These are phyloP conservation scores for Eragrostis nindensis DNA, from an alignment of 176 grass and related monocot genomes.

Conservation along the genomic window DNA sequence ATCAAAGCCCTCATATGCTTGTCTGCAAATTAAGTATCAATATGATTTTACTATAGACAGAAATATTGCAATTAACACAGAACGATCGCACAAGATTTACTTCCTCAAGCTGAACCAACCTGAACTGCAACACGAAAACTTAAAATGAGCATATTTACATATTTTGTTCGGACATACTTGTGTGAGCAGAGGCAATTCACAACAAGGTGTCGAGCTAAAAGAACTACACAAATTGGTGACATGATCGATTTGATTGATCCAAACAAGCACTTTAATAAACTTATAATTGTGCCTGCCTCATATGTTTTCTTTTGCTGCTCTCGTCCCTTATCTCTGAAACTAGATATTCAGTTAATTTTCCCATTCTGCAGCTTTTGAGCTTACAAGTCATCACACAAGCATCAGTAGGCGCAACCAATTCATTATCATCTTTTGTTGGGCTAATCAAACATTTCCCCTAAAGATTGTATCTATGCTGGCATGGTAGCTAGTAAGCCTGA, in stretches of 20 bases:
- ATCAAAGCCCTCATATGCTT: background rate
- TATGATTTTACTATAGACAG: too few species aligned
- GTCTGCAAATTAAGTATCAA: background rate
- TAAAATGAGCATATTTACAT: background rate
- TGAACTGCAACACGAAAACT: background rate
- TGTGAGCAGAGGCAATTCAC: background rate
- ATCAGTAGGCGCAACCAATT: background rate
- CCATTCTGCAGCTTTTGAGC: background rate
- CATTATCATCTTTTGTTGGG: background rate
- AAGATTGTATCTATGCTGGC: background rate
- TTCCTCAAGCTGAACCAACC: background rate
- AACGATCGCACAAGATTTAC: background rate
- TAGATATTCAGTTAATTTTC: background rate
- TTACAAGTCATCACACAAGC: background rate
- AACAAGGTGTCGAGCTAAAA: background rate
- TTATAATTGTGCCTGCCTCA: background rate
- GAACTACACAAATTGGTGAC: background rate
- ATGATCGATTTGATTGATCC: background rate
- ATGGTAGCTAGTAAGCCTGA: background rate
- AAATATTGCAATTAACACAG: background rate
- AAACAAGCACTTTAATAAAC: background rate
- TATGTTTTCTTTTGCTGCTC: background rate
- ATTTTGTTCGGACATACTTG: background rate
- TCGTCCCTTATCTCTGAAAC: background rate
- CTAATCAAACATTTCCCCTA: background rate